phyloP scores from a whole-genome alignment of 2,329 filamentous ascomycete species.

The Scedosporium boydii region DNA sequence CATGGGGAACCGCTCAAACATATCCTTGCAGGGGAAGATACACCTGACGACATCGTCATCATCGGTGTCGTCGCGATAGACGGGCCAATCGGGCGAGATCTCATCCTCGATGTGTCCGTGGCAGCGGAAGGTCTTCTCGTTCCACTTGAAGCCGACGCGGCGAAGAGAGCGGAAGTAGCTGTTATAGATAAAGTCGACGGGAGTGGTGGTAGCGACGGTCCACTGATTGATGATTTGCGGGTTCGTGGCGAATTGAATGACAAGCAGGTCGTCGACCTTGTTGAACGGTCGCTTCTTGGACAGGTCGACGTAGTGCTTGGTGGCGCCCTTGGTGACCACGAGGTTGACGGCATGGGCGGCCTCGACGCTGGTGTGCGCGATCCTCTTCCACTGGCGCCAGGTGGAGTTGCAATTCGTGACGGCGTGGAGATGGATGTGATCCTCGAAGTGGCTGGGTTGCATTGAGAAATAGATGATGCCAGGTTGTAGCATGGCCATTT shows the following conservation, averaged over 20 bases:
- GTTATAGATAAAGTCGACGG: background rate
- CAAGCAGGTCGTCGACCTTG: background rate
- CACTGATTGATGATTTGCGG: background rate
- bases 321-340: constrained; percentile 7
- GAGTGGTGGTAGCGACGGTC: background rate
- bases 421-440: background rate
- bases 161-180: background rate
- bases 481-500: background rate
- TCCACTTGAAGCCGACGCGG: background rate
- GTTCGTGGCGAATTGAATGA: background rate
- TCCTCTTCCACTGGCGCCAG: background rate
- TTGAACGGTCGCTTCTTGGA: background rate
- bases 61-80: background rate
- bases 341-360: constrained; percentile 4
- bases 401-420: background rate
- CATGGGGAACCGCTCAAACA: background rate
- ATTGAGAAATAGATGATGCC: background rate
- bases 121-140: background rate
- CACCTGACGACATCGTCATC: background rate
- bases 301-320: background rate
- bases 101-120: background rate
- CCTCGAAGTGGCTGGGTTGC: background rate
- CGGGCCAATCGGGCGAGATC: background rate
- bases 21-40: background rate
- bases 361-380: background rate